phyloP scores from a whole-genome alignment of 495 filamentous ascomycete genomes.

The Niebla homalea region DNA sequence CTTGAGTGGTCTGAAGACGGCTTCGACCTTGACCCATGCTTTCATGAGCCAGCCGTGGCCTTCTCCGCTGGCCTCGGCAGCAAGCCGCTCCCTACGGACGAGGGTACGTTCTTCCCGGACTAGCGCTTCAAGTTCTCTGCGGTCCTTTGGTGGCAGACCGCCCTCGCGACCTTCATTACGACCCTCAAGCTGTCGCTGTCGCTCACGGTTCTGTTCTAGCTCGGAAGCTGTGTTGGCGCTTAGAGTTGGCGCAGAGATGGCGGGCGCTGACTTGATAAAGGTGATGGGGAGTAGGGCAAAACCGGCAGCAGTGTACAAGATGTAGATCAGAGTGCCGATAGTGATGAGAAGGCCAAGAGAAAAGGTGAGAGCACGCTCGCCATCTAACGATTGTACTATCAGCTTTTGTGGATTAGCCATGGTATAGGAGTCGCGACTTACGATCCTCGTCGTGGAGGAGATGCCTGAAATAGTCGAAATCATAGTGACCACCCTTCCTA shows the following conservation, averaged over 20 bases:
- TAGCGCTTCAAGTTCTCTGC: slow-evolving; percentile 74
- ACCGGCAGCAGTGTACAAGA: slow-evolving; percentile 77
- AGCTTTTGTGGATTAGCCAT: slow-evolving; percentile 3
- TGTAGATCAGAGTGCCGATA: slow-evolving; percentile 70
- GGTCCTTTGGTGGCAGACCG: slow-evolving; percentile 68
- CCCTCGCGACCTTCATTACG: slow-evolving; percentile 65
- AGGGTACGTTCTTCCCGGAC: slow-evolving; percentile 84
- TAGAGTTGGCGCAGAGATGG: slow-evolving; percentile 61
- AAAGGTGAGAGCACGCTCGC: slow-evolving; percentile 86
- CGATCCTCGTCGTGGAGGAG: slow-evolving; percentile 64
- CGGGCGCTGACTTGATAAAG: slow-evolving; percentile 79
- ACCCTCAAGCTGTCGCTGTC: slow-evolving; percentile 78
- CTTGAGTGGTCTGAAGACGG: slow-evolving; percentile 70
- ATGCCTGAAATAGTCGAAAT: slow-evolving; percentile 83
- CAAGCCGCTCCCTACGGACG: slow-evolving; percentile 75
- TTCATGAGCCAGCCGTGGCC: slow-evolving; percentile 54
- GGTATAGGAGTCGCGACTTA: slow-evolving; percentile 23
- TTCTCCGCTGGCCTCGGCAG: slow-evolving; percentile 66
- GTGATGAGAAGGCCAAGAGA: slow-evolving; percentile 72
- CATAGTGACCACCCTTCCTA: slow-evolving; percentile 44
- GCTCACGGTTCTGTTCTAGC: slow-evolving; percentile 75
- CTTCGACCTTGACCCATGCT: slow-evolving; percentile 62
- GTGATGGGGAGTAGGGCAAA: slow-evolving; percentile 79
- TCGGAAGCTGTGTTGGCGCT: slow-evolving; percentile 63
- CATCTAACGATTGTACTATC: slow-evolving; percentile 37